A percentile compares a stretch with the other conserved stretches of the same genome.
Evolutionary conservation across 2,329 filamentous ascomycete genomes (phyloP).

Genomic region (Plectosphaerella cucumerina): DNA sequence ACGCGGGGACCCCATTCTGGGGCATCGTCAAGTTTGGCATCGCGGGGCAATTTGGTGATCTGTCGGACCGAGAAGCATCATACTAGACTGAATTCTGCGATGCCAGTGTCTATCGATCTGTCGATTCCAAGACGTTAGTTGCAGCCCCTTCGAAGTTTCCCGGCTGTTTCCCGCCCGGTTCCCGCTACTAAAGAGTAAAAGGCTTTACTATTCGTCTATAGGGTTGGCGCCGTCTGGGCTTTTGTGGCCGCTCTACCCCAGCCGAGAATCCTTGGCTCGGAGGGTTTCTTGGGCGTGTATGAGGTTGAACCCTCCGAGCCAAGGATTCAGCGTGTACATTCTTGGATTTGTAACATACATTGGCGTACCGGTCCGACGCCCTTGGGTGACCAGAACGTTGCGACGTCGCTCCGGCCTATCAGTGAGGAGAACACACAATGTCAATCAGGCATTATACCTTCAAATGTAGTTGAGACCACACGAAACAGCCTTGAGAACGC

Average conservation of each 20-base stretch:
- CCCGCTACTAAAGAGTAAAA: background rate
- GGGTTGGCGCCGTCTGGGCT: background rate
- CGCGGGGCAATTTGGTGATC: background rate
- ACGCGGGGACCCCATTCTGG: background rate
- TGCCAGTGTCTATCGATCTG: background rate
- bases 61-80: background rate
- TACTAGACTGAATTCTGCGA: background rate
- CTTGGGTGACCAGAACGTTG: background rate
- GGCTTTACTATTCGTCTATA: background rate
- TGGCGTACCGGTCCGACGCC: background rate
- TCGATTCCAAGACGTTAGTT: background rate
- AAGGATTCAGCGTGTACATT: no score
- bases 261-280: background rate
- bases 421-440: no score
- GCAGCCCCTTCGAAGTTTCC: background rate
- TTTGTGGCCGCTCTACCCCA: background rate
- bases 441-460: no score
- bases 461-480: no score
- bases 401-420: no score
- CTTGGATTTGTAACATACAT: background rate
- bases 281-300: no score
- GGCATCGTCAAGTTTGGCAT: background rate
- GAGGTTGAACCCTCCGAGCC: no score
- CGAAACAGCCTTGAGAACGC: no score
- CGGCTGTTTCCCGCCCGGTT: background rate